These are phyloP conservation scores for Carallia pectinifolia DNA, from an alignment of 345 rosid genomes.

Conservation along the genomic window DNA sequence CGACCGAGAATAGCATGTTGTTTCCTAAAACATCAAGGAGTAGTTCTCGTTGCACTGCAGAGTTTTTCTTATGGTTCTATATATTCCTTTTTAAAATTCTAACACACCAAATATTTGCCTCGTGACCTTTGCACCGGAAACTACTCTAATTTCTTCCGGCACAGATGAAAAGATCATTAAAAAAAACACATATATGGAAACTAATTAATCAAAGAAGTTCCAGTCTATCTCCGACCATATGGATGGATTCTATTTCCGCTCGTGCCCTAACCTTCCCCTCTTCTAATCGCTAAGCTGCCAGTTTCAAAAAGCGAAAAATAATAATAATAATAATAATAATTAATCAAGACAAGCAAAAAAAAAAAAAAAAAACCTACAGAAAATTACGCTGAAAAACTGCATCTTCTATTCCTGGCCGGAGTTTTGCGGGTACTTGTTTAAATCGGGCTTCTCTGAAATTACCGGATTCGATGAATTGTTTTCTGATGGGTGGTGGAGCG, in stretches of 20 bases:
- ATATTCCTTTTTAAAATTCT: background rate
- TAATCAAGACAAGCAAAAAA: background rate
- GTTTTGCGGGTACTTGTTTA: conserved; percentile 40
- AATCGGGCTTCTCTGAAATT: conserved; percentile 34
- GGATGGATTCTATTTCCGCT: too few species aligned
- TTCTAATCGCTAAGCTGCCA: too few species aligned
- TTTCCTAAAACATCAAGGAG: too few species aligned
- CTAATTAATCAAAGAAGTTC: too few species aligned
- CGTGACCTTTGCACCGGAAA: background rate
- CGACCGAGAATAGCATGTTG: too few species aligned
- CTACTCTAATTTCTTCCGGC: background rate
- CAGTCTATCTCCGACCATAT: too few species aligned
- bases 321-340: too few species aligned
- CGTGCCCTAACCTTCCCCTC: too few species aligned
- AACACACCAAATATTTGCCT: background rate
- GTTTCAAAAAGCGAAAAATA: too few species aligned
- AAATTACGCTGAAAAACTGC: background rate
- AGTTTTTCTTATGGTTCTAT: too few species aligned
- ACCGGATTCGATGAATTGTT: background rate
- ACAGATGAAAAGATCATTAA: background rate
- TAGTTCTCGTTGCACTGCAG: too few species aligned
- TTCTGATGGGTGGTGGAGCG: conserved; percentile 10
- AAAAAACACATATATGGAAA: background rate
- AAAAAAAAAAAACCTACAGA: background rate
- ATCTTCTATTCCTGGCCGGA: conserved; percentile 17